These are phyloP conservation scores for Solanum hybrid DNA, from an alignment of 305 asterid species.

Conservation along the genomic window DNA sequence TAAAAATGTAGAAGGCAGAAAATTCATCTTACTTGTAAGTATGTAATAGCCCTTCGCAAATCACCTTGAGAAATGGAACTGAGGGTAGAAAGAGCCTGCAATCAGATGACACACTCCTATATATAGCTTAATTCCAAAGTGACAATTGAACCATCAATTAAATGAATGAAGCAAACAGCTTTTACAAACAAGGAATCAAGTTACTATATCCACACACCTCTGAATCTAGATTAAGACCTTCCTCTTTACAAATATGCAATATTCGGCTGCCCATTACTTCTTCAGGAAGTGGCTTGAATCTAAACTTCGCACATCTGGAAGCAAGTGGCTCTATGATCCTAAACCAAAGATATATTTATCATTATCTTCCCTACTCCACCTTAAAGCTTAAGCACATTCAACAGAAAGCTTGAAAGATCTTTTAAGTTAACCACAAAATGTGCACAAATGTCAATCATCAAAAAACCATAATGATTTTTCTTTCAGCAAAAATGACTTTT, in stretches of 20 bases:
- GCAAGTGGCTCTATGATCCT: conserved; percentile 93
- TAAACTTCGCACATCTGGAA: conserved; percentile 93
- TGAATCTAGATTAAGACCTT: conserved; percentile 65
- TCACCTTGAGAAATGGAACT: conserved; percentile 90
- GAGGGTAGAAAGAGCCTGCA: conserved; percentile 70
- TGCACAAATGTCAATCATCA: neutral
- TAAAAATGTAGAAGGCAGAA: conserved; percentile 3
- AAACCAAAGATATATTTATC: neutral
- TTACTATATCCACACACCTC: conserved; percentile 45
- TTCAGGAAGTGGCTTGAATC: conserved; percentile 90
- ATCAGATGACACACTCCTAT: neutral
- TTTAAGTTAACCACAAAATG: neutral
- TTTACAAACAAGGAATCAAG: neutral
- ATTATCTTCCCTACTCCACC: neutral
- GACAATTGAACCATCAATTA: neutral
- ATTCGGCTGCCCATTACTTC: conserved; percentile 72
- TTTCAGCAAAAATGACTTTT: neutral
- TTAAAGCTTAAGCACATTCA: neutral
- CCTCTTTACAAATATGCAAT: conserved; percentile 72
- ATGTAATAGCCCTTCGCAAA: conserved; percentile 84
- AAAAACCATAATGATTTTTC: neutral
- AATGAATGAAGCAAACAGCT: conserved; percentile 1
- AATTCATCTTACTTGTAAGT: conserved; percentile 58
- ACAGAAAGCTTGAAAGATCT: neutral
- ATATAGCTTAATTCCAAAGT: neutral